A percentile compares a stretch with the other conserved stretches of the same genome.
phyloP scores from a whole-genome alignment of 345 rosid species.

The Corchorus capsularis region DNA sequence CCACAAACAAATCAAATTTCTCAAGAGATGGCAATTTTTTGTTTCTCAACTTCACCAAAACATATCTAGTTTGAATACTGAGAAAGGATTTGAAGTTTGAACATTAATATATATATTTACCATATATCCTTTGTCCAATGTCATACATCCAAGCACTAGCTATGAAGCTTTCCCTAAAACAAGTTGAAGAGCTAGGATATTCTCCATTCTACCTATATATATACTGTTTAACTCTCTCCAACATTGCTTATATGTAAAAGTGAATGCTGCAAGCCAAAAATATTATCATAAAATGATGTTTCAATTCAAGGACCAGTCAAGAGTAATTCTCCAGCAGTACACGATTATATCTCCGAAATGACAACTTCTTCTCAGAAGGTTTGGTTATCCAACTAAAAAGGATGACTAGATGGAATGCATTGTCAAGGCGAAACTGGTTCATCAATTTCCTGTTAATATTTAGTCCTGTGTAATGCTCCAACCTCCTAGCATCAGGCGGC shows the following conservation, averaged over 20 bases:
- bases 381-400: background rate
- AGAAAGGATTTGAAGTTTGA: too few species aligned
- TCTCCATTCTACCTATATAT: too few species aligned
- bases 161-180: too few species aligned
- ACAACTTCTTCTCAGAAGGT: background rate
- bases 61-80: too few species aligned
- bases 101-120: too few species aligned
- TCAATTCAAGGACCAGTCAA: background rate
- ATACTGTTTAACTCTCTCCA: too few species aligned
- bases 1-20: too few species aligned
- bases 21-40: too few species aligned
- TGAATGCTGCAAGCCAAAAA: background rate
- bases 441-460: background rate
- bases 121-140: too few species aligned
- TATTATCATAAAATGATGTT: background rate
- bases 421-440: slow-evolving; percentile 20
- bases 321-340: background rate
- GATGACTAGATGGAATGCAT: background rate
- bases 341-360: background rate
- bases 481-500: slow-evolving; percentile 48
- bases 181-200: too few species aligned
- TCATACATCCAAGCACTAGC: too few species aligned
- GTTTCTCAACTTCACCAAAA: too few species aligned
- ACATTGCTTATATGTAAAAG: background rate
- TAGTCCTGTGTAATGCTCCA: background rate